These are phyloP conservation scores for Rhizophagus sp. DNA, from an alignment of 192 early-diverging fungal species.

Conservation along the genomic window DNA sequence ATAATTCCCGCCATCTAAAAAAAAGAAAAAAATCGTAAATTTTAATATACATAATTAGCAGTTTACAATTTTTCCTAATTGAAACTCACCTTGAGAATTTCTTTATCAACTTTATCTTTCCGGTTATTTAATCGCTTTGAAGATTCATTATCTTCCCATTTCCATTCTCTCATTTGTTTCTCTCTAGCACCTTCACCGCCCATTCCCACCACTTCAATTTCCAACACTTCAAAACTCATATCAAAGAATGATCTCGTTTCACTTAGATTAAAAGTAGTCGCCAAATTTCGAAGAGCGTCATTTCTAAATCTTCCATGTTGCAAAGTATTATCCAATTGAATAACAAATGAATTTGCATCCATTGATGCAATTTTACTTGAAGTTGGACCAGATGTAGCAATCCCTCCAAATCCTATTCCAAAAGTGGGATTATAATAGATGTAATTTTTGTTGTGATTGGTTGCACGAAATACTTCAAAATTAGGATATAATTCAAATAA, in stretches of 20 bases:
- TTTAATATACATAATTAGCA: no score
- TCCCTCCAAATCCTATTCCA: slow-evolving; percentile 39
- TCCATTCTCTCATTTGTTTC: slow-evolving; percentile 51
- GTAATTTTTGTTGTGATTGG: slow-evolving; percentile 22
- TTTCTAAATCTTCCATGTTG: slow-evolving; percentile 45
- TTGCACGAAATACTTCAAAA: slow-evolving; percentile 46
- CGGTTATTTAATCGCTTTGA: neutral
- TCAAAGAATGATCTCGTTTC: slow-evolving; percentile 32
- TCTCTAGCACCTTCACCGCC: slow-evolving; percentile 45
- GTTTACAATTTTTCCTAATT: neutral
- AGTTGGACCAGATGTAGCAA: neutral
- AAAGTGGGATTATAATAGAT: slow-evolving; percentile 35
- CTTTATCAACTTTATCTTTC: neutral
- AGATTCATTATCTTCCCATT: slow-evolving; percentile 53
- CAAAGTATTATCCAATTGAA: slow-evolving; percentile 50
- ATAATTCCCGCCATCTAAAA: neutral
- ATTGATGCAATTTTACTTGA: slow-evolving; percentile 33
- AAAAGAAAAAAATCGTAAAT: neutral
- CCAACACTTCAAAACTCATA: slow-evolving; percentile 33
- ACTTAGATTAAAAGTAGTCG: slow-evolving; percentile 26
- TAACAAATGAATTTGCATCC: slow-evolving; percentile 39
- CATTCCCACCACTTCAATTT: slow-evolving; percentile 54
- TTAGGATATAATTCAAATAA: slow-evolving; percentile 51
- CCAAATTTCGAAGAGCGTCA: slow-evolving; percentile 25
- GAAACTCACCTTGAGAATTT: neutral